Conservation (phyloP, 305 asterid genomes). For the Fraxinus latifolia region DNA sequence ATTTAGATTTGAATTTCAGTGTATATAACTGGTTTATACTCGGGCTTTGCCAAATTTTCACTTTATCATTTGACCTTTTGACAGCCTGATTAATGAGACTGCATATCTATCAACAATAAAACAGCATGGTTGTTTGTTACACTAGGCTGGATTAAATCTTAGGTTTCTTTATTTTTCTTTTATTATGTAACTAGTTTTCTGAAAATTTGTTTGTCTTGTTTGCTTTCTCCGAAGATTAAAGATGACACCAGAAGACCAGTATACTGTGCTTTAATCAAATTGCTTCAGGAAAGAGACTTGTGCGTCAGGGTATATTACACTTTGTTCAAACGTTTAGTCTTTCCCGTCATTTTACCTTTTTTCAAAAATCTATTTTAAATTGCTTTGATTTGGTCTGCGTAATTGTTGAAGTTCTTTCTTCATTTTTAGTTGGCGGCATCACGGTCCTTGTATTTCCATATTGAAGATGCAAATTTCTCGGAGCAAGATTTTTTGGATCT, state of each 20-base stretch:
- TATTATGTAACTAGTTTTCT: constrained; percentile 12
- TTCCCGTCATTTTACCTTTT: not conserved
- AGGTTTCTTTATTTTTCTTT: constrained; percentile 15
- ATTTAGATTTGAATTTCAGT: not conserved
- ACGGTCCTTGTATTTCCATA: constrained; percentile 84
- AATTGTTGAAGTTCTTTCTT: constrained; percentile 20
- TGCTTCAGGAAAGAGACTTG: constrained; percentile 86
- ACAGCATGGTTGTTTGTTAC: not conserved
- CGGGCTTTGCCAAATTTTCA: not conserved
- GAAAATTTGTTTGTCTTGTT: constrained; percentile 20
- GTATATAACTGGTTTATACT: not conserved
- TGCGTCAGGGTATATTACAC: constrained; percentile 75
- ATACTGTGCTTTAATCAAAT: constrained; percentile 80
- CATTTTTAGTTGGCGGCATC: constrained; percentile 79
- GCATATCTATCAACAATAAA: not conserved
- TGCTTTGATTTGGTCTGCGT: not conserved
- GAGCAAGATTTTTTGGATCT: constrained; percentile 82
- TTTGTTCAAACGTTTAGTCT: constrained; percentile 9
- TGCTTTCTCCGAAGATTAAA: constrained; percentile 59
- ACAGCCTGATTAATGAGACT: not conserved
- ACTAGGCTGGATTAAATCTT: constrained; percentile 13
- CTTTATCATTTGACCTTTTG: constrained; percentile 2
- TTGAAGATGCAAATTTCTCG: constrained; percentile 90
- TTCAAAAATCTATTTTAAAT: constrained; percentile 4
- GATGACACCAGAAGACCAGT: constrained; percentile 85